Base-by-base conservation (phyloP, 148 eudicot genomes). In the Diospyros lotus region DNA sequence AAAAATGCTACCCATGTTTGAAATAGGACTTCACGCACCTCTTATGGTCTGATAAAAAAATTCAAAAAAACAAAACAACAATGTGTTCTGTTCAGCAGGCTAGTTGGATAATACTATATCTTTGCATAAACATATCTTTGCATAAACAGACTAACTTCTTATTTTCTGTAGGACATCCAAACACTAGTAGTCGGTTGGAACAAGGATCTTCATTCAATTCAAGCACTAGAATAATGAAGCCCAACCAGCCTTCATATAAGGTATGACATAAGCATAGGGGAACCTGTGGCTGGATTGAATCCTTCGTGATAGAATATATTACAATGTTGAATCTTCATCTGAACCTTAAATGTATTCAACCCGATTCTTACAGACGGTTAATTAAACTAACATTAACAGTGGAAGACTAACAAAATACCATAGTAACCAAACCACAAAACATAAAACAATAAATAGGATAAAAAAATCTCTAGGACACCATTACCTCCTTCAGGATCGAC, bases 401-500 rank as follows among this genome's bases (percentile, higher is more conserved):
- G 15, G 15, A 11, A 17, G 3, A 15, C 52, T 15, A 39, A 11
- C 13, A 3, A 68, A 5, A 52, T 69, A 8, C 8, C 12, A 53
- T 54, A 7, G 41, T 72, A 73, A 43, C n/a, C 61, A 28, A 68
- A 50, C 64, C 50, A 73, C 50, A 69, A 42, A 64, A 46, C 5
- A 38, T 18, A 81, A 42, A 50, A 41, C 39, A 46, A 56, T 39
- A 72, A 39, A 65, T 38, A n/a, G 38, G 51, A 9, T 53, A 45
- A 55, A 15, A 9, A 43, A 41, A 59, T 55, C 50, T 55, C 72
- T 18, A 45, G 66, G 65, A 64, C 28, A 58, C n/a, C 50, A 64
- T 61, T 80, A 96, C 99, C 98, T 93, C 82, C 72, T 82, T 78
- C 82, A 96, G 73, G 59, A 78, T 69, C 56, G 68, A 82, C 46